Evolutionary conservation across 108 stramenopile genomes (phyloP).

Genomic region (Schizochytrium sp.): DNA sequence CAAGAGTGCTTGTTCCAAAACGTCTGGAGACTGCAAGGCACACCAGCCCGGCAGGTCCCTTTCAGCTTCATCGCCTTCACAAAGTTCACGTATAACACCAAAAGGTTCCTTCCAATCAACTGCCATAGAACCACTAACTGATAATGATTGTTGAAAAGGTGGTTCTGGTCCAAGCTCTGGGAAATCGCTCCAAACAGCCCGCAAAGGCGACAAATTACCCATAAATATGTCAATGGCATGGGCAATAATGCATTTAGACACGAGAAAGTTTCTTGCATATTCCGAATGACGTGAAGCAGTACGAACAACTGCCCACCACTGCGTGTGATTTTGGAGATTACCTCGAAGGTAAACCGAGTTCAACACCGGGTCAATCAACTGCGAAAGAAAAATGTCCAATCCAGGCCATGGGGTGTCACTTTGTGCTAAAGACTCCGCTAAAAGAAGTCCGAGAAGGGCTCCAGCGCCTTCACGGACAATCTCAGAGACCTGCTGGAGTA

Average conservation of each 20-base stretch:
- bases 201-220: not conserved
- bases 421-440: not conserved
- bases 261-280: not conserved
- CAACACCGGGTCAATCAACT: not conserved
- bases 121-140: not conserved
- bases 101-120: slow-evolving; percentile 11
- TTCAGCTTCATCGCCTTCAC: not conserved
- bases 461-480: not conserved
- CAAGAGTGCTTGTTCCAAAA: not conserved
- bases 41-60: not conserved
- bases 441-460: not conserved
- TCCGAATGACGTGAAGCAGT: not conserved
- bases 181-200: not conserved
- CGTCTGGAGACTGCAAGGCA: not conserved
- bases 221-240: slow-evolving; percentile 3
- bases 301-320: not conserved
- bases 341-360: not conserved
- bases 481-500: slow-evolving; percentile 12
- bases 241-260: not conserved
- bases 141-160: no score
- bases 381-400: not conserved
- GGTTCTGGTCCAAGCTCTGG: slow-evolving; percentile 1
- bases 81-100: not conserved
- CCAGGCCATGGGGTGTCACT: not conserved
- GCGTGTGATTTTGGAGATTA: not conserved